These are phyloP conservation scores for Kregervanrija delftensis DNA, from an alignment of 805 yeast genomes.

Conservation along the genomic window DNA sequence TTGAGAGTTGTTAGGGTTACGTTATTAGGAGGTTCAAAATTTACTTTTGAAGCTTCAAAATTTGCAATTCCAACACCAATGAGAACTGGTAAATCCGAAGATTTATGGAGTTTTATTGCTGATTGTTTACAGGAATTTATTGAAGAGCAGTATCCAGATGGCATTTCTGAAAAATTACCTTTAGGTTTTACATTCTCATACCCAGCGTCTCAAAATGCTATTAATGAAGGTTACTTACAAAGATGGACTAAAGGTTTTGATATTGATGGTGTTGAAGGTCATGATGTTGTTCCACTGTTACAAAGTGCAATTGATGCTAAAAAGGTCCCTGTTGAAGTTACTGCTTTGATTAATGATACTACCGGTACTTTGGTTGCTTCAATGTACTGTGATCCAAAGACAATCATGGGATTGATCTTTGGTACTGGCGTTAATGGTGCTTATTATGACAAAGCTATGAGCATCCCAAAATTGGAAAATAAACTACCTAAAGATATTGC, in stretches of 20 bases:
- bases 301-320: conserved; percentile 62
- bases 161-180: conserved; percentile 56
- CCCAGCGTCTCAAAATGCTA: conserved; percentile 79
- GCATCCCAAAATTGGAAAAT: conserved; percentile 79
- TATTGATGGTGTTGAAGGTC: conserved; percentile 87
- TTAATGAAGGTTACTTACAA: conserved; percentile 82
- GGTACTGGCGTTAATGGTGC: conserved; percentile 99
- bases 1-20: conserved; percentile 85
- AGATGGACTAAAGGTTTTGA: conserved; percentile 98
- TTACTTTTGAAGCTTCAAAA: conserved; percentile 82
- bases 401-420: conserved; percentile 91
- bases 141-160: conserved; percentile 48
- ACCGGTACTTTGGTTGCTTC: conserved; percentile 97
- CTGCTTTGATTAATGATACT: conserved; percentile 93
- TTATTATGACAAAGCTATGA: conserved; percentile 69
- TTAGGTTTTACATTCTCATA: conserved; percentile 94
- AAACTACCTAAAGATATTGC: conserved; percentile 54
- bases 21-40: conserved; percentile 75
- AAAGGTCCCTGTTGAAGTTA: conserved; percentile 74
- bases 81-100: conserved; percentile 73
- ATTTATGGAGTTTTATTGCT: conserved; percentile 83
- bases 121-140: conserved; percentile 68
- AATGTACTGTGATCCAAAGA: conserved; percentile 79
- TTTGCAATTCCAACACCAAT: conserved; percentile 69
- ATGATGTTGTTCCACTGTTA: conserved; percentile 88